Evolutionary conservation across 2,329 filamentous ascomycete species (phyloP), one percentile per base, ranked within the genome.

Genomic region (Aspergillus viridinutans): DNA sequence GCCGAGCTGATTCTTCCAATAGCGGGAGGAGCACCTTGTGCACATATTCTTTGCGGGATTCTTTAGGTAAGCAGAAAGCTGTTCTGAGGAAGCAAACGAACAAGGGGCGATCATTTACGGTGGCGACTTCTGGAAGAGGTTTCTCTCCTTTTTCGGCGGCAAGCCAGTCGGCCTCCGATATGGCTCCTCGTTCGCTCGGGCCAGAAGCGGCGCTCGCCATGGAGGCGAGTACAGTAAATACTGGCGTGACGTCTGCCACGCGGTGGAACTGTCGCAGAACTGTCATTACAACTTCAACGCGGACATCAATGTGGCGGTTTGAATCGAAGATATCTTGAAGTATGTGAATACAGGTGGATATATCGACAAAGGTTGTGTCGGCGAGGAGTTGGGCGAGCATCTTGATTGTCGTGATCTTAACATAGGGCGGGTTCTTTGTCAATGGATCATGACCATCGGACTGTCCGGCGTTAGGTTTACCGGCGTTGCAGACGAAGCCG

Each of bases 341-440:
- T 20, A 59, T 53, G 4, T 52, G 26, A 3, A 60, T 9, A 5
- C 29, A 38, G 9, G 43, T 53, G 7, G 26, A 32, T 4, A 50
- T 45, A 4, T 61, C 53, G 5, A 62, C 35, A 28, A 61, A 62
- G 40, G 51, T 26, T n/a, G 55, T 54, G 3, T 59, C 45, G 4
- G 47, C 42, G 35, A 65, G 49, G 1, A 61, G 40, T 17, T 59
- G 50, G 4, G 57, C 57, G 2, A 66, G 45, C 57, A 64, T 54
- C 45, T 67, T 67, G 21, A 61, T 54, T 1, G 63, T 62, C 5
- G 61, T 60, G 14, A 65, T 58, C 25, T 65, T 60, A 12, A 58
- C 59, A 3, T 58, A 38, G 8, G 29, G 23, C 20, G 49, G 32
- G 8, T 20, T 21, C 17, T 52, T 25, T 48, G 10, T 42, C 25